Conservation (phyloP, 441 rosid genomes). For the Breynia disticha region DNA sequence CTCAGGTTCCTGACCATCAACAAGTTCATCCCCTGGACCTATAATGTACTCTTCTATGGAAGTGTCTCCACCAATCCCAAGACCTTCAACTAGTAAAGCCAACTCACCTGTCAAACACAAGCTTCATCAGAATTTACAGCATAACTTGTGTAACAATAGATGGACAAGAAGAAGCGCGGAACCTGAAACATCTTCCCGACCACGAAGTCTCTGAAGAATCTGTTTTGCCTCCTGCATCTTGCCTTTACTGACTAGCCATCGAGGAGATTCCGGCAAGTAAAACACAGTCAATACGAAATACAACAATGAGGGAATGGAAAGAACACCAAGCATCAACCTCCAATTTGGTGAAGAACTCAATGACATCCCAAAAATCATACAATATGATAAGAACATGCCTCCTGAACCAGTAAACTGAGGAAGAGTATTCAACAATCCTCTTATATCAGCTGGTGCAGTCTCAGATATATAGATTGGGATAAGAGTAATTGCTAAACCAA, state of each 20-base stretch:
- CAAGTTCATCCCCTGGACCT: slow-evolving; percentile 32
- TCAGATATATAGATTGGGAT: slow-evolving; percentile 82
- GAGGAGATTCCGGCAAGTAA: slow-evolving; percentile 87
- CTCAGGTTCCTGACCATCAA: slow-evolving; percentile 30
- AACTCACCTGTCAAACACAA: slow-evolving; percentile 48
- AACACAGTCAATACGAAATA: slow-evolving; percentile 44
- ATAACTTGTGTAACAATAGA: neutral
- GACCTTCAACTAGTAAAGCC: slow-evolving; percentile 73
- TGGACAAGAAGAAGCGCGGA: neutral
- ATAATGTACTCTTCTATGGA: slow-evolving; percentile 60
- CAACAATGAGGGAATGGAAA: slow-evolving; percentile 53
- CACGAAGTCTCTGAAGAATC: slow-evolving; percentile 69
- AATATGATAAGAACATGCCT: slow-evolving; percentile 79
- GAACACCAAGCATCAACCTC: slow-evolving; percentile 88
- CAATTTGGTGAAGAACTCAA: slow-evolving; percentile 55
- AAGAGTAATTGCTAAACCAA: slow-evolving; percentile 72
- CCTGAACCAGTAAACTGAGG: slow-evolving; percentile 82
- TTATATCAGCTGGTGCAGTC: slow-evolving; percentile 83
- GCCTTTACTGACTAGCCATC: slow-evolving; percentile 97
- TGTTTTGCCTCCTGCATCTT: slow-evolving; percentile 64
- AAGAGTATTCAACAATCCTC: slow-evolving; percentile 73
- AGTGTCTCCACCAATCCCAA: slow-evolving; percentile 57
- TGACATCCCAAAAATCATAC: slow-evolving; percentile 81
- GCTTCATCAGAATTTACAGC: slow-evolving; percentile 6
- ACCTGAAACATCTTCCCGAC: slow-evolving; percentile 87